Evolutionary conservation across 306 rosid genomes (phyloP).

Genomic region (Citrullus amarus): DNA sequence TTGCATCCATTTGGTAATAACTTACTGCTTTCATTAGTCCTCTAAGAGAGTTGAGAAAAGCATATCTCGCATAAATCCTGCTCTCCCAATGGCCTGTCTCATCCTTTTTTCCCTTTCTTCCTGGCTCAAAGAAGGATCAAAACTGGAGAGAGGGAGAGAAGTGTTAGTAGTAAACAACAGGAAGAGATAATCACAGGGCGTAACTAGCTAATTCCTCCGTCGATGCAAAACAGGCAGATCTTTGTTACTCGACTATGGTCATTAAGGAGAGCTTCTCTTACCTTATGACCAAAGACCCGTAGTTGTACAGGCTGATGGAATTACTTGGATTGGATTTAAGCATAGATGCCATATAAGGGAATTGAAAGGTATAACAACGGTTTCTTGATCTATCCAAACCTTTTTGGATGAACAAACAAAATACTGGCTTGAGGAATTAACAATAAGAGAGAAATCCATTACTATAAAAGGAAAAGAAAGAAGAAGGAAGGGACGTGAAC

Average conservation of each 20-base stretch:
- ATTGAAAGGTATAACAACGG: not conserved
- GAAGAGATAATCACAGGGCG: not conserved
- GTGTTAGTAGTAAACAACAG: not conserved
- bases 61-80: constrained; percentile 86
- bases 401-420: not conserved
- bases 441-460: not conserved
- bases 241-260: not conserved
- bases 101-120: constrained; percentile 84
- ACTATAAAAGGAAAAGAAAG: not conserved
- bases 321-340: not conserved
- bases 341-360: not conserved
- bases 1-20: constrained; percentile 18
- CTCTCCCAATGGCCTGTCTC: constrained; percentile 71
- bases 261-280: not conserved
- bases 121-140: constrained; percentile 70
- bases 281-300: not conserved
- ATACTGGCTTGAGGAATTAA: not conserved
- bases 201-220: not conserved
- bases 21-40: constrained; percentile 33
- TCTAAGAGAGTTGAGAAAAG: constrained; percentile 52
- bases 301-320: not conserved
- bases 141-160: constrained; percentile 27
- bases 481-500: not conserved
- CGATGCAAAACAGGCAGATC: not conserved
- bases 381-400: not conserved